phyloP scores from a whole-genome alignment of 495 filamentous ascomycete genomes.

The Evansstolkia leycettana region DNA sequence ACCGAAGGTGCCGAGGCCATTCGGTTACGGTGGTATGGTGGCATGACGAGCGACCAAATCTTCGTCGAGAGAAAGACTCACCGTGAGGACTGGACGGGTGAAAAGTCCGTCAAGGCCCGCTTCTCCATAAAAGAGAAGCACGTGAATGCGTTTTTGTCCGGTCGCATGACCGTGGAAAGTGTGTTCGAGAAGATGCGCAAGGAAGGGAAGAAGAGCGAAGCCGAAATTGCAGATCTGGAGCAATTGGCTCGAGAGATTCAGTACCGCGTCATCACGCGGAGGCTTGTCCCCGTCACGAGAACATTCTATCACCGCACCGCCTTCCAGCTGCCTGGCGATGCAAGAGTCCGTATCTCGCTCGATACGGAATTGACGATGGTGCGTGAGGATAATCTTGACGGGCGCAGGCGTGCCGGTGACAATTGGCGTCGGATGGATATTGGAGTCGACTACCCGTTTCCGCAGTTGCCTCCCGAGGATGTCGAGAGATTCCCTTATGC shows the following conservation, averaged over 20 bases:
- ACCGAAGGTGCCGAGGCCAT: conserved; percentile 96
- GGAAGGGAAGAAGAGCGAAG: conserved; percentile 82
- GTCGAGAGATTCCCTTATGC: conserved; percentile 91
- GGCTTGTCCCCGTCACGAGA: conserved; percentile 73
- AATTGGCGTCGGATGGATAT: conserved; percentile 99
- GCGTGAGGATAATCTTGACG: conserved; percentile 90
- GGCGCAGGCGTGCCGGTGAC: conserved; percentile 56
- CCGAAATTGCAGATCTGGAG: conserved; percentile 83
- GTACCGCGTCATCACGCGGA: conserved; percentile 76
- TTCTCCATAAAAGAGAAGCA: conserved; percentile 95
- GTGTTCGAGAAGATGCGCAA: conserved; percentile 91
- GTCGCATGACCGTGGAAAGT: conserved; percentile 65
- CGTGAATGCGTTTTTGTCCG: conserved; percentile 77
- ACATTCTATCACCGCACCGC: conserved; percentile 97
- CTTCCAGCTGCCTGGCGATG: conserved; percentile 94
- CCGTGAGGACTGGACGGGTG: conserved; percentile 97
- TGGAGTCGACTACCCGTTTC: conserved; percentile 90
- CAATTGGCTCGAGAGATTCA: conserved; percentile 85
- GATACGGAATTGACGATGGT: conserved; percentile 93
- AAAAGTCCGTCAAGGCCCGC: conserved; percentile 96
- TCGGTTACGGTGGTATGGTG: conserved; percentile 93
- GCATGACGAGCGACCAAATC: conserved; percentile 85
- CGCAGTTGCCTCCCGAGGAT: conserved; percentile 73
- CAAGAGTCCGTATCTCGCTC: conserved; percentile 89
- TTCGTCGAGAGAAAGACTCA: conserved; percentile 98